Evolutionary conservation across 176 grass and related monocot genomes (phyloP), one percentile per base, ranked within the genome.

Genomic region (Thalia dealbata): DNA sequence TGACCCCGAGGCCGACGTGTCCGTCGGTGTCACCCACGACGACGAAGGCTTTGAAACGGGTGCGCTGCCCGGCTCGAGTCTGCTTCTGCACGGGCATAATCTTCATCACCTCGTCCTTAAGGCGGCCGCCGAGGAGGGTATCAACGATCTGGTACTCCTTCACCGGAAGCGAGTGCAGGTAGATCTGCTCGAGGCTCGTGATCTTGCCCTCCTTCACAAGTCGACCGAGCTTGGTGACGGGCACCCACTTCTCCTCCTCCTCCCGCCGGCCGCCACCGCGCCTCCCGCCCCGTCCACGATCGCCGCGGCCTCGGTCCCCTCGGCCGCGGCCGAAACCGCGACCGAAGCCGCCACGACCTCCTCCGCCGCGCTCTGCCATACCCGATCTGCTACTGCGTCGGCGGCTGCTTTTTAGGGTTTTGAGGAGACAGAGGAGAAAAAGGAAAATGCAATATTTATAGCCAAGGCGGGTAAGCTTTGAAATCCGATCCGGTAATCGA

Each of bases 51-150:
- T 75, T 75, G 58, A 75, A 75, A 4, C 73, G 73, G 14, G 73
- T 75, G 6, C 73, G 58, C 73, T 75, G 73, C 7, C 73, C 73
- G 23, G 73, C 73, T 6, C 73, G 55, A 11, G 73, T 75, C 58
- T 75, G 73, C 73, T 75, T 75, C 55, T 75, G 73, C 12, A 75
- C 73, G 27, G 73, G 73, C 73, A 75, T 75, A 2, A 75, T 75
- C 38, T 75, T 75, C 73, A 75, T 75, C 14, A 75, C 73, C 58
- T 75, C 73, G 14, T 75, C 73, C 73, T 75, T 75, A 22, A 75
- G 58, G 29, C 41, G 38, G 41, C 52, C 52, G 14, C 73, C 73
- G 38, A 75, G 55, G 14, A 75, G 73, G 41, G 73, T 75, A 11
- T 75, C 73, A 19, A 75, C 13, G 21, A 75, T 75, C 55, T 75